Base-by-base conservation (phyloP, 768 basidiomycete genomes). In the Hydnum rufescens region DNA sequence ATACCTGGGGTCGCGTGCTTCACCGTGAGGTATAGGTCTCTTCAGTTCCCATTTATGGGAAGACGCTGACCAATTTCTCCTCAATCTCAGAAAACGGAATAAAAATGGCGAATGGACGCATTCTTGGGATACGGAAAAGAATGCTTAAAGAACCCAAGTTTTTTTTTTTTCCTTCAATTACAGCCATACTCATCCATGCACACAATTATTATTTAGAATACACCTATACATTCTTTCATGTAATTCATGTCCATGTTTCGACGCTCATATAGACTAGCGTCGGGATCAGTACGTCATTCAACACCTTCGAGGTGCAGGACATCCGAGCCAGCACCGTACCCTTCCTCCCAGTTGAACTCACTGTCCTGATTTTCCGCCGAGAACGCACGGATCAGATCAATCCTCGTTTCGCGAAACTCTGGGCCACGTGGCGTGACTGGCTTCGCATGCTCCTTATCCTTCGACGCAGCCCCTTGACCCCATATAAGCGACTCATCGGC, bases 1-100 rank as follows among this genome's bases (percentile, higher is more conserved):
- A 55, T 82, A 81, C 65, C 73, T 93, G 56, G 93, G 8, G 88
- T 95, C 59, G 93, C 88, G 1, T 96, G 89, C 68, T 89, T 95
- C 61, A 88, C 84, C 16, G 89, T 95, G 43, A 71, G 79, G 49
- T 34, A 30, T 6, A 31, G 6, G 13, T 18, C 49, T 50, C 36
- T 13, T 39, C 13, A n/a, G n/a, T n/a, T n/a, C n/a, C n/a, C n/a
- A n/a, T n/a, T n/a, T n/a, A n/a, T n/a, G n/a, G n/a, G n/a, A n/a
- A n/a, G n/a, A n/a, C n/a, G n/a, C n/a, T n/a, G n/a, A n/a, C n/a
- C n/a, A n/a, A n/a, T n/a, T n/a, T n/a, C n/a, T n/a, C n/a, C n/a
- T n/a, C n/a, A n/a, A n/a, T n/a, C n/a, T n/a, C n/a, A n/a, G 36
- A 22, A 39, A 39, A 39, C 13, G 22, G 22, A 39, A 22, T 39